phyloP scores from a whole-genome alignment of 163 green algal genomes.

The Prototheca stagnorum region DNA sequence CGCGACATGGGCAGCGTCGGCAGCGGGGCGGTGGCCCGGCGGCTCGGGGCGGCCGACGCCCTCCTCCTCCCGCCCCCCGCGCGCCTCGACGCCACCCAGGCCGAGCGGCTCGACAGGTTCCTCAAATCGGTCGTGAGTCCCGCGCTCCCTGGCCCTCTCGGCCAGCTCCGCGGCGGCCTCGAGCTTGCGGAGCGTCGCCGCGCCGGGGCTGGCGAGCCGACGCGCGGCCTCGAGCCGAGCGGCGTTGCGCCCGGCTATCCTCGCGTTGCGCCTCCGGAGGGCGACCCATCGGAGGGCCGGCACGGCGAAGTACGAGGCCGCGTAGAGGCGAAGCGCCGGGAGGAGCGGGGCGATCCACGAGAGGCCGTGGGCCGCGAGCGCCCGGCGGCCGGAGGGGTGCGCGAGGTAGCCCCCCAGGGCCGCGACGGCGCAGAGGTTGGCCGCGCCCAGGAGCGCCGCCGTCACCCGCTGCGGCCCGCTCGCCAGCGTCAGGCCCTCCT shows the following conservation, averaged over 20 bases:
- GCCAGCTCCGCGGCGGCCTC: not conserved
- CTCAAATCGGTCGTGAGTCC: no score
- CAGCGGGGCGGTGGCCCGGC: no score
- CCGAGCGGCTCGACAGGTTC: no score
- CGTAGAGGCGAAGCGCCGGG: conserved; percentile 51
- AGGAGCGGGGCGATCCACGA: conserved; percentile 33
- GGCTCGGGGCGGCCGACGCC: no score
- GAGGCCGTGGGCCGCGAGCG: conserved; percentile 33
- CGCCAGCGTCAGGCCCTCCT: conserved; percentile 41
- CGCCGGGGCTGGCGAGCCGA: conserved; percentile 4
- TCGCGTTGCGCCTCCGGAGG: conserved; percentile 31
- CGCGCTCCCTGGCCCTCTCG: no score
- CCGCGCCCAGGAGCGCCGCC: conserved; percentile 15
- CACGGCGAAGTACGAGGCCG: conserved; percentile 54
- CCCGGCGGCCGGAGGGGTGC: conserved; percentile 13
- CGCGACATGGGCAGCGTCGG: no score
- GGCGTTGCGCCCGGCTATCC: conserved; percentile 44
- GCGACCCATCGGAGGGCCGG: conserved; percentile 34
- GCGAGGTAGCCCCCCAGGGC: conserved; percentile 27
- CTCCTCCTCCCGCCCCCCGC: no score
- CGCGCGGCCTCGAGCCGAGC: conserved; percentile 15
- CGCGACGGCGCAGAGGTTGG: conserved; percentile 49
- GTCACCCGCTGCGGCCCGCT: conserved; percentile 25
- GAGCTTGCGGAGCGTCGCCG: conserved; percentile 6
- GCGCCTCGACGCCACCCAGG: no score